Percentiles rank a stretch among this genome's conserved stretches.
Conservation (phyloP, 202 grass and related monocot species). For the Cymbopogon flexuosus region DNA sequence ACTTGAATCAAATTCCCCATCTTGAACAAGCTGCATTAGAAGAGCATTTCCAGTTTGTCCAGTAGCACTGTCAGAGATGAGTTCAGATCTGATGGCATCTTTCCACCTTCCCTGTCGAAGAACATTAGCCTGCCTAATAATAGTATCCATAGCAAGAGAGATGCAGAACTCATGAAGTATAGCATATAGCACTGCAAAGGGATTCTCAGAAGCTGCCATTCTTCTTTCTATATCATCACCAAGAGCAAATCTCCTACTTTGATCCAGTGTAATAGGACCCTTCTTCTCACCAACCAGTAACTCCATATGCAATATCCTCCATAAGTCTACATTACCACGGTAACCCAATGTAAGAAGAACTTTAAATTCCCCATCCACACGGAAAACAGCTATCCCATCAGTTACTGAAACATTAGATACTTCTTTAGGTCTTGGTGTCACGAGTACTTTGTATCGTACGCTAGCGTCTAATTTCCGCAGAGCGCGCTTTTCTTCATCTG, state of each 20-base stretch:
- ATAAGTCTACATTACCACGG: conserved; percentile 70
- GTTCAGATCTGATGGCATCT: conserved; percentile 83
- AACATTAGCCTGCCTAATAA: conserved; percentile 64
- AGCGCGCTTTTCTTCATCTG: conserved; percentile 72
- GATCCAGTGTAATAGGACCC: conserved; percentile 70
- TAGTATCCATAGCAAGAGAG: conserved; percentile 85
- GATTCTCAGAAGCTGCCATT: conserved; percentile 78
- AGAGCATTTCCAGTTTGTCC: conserved; percentile 53
- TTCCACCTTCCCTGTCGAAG: conserved; percentile 81
- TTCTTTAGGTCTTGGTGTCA: conserved; percentile 65
- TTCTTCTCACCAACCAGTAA: conserved; percentile 92
- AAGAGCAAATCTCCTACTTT: conserved; percentile 66
- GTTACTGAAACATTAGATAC: conserved; percentile 63
- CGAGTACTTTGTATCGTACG: conserved; percentile 78
- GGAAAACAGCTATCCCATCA: conserved; percentile 68
- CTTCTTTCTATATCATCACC: conserved; percentile 97
- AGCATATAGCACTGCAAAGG: conserved; percentile 63
- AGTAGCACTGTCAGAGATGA: conserved; percentile 46
- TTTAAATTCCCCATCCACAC: conserved; percentile 88
- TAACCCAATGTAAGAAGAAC: conserved; percentile 90
- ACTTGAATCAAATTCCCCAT: conserved; percentile 62
- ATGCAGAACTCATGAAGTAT: conserved; percentile 90
- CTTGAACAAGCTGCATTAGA: conserved; percentile 53
- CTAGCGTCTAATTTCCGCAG: conserved; percentile 69
- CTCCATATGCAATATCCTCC: conserved; percentile 89